These are phyloP conservation scores for Podospora bellae-mahoneyi DNA, from an alignment of 495 filamentous ascomycete genomes.

Conservation along the genomic window DNA sequence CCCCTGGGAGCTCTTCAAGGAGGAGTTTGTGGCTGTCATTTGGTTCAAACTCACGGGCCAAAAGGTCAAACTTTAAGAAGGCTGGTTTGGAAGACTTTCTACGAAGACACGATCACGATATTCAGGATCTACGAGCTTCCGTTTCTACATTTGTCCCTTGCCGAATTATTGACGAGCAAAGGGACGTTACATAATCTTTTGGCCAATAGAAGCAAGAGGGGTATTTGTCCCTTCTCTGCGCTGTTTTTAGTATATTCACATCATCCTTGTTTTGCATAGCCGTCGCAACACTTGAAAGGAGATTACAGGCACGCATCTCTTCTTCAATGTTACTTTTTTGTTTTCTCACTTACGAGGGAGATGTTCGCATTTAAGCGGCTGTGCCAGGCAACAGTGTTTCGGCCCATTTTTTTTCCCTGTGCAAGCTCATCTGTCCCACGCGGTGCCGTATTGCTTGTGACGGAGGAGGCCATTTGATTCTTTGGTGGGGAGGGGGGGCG, in stretches of 20 bases:
- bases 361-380: neutral
- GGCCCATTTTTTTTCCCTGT: neutral
- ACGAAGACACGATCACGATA: conserved; percentile 15
- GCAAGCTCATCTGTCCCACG: neutral
- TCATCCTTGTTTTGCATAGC: neutral
- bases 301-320: neutral
- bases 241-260: neutral
- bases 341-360: neutral
- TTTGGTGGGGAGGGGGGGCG: neutral
- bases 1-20: conserved; percentile 71
- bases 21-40: conserved; percentile 50
- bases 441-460: neutral
- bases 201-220: neutral
- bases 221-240: neutral
- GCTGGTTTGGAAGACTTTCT: neutral
- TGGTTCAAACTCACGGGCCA: conserved; percentile 55
- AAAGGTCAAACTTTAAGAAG: conserved; percentile 48
- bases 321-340: neutral
- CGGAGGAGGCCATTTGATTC: neutral
- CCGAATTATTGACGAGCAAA: neutral
- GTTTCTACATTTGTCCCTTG: neutral
- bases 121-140: conserved; percentile 13
- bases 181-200: neutral
- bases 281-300: neutral
- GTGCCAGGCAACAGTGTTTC: neutral